A percentile compares a stretch with the other conserved stretches of the same genome.
Evolutionary conservation across 169 alveolate species (phyloP).

Genomic region (Cryptosporidium xiaoi): DNA sequence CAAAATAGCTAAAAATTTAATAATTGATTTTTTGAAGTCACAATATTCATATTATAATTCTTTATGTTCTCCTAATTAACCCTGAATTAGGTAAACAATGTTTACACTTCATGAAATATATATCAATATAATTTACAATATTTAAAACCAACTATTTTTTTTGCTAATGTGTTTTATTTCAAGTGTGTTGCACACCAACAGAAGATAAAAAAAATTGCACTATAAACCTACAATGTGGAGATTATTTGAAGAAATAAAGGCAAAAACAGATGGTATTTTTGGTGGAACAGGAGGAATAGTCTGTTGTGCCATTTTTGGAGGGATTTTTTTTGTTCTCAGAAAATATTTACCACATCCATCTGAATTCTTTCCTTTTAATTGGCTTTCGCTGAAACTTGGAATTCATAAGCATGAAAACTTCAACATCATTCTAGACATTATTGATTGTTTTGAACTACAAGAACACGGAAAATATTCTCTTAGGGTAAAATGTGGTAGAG

Average conservation of each 20-base stretch:
- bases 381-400: conserved; percentile 58
- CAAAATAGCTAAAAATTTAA: neutral
- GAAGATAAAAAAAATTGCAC: neutral
- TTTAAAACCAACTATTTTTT: no score
- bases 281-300: conserved; percentile 37
- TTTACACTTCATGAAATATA: no score
- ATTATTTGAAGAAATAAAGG: conserved; percentile 20
- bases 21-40: neutral
- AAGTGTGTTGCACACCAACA: conserved; percentile 64
- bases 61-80: no score
- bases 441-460: conserved; percentile 18
- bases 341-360: conserved; percentile 66
- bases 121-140: no score
- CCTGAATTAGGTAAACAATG: no score
- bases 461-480: conserved; percentile 61
- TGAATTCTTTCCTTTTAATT: conserved; percentile 53
- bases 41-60: neutral
- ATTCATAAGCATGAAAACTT: conserved; percentile 59
- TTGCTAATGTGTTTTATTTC: neutral
- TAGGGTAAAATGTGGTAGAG: conserved; percentile 52
- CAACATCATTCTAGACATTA: conserved; percentile 37
- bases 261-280: conserved; percentile 34
- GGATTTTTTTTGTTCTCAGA: conserved; percentile 29
- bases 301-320: conserved; percentile 70
- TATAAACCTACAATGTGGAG: conserved; percentile 39